These are phyloP conservation scores for Neckera pumila DNA, from an alignment of 225 moss, liverwort and hornwort genomes.

Conservation along the genomic window DNA sequence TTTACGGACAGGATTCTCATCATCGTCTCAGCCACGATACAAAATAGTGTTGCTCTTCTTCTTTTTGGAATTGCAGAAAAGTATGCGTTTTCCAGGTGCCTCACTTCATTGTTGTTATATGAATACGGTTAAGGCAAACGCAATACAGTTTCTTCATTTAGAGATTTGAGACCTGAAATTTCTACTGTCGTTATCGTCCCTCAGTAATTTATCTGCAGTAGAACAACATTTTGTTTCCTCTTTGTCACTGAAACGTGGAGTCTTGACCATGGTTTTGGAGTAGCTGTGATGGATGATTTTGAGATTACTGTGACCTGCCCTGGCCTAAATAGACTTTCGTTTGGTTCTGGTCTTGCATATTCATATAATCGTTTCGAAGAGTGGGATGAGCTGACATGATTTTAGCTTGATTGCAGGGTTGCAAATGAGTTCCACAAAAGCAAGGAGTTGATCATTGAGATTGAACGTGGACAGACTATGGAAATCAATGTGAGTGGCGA, in stretches of 20 bases:
- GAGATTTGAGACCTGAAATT: not conserved
- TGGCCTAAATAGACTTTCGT: not conserved
- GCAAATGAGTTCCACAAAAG: constrained; percentile 36
- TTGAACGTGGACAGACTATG: constrained; percentile 63
- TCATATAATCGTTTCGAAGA: not conserved
- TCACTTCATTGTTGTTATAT: not conserved
- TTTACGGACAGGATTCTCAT: constrained; percentile 52
- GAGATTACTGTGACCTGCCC: not conserved
- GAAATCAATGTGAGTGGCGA: constrained; percentile 38
- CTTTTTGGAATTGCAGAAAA: constrained; percentile 48
- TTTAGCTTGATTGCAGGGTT: constrained; percentile 34
- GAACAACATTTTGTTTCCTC: not conserved
- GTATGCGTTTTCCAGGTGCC: not conserved
- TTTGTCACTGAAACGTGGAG: not conserved
- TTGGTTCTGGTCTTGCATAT: not conserved
- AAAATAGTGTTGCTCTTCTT: constrained; percentile 59
- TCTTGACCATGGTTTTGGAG: not conserved
- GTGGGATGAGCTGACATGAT: not conserved
- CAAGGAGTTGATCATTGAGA: constrained; percentile 59
- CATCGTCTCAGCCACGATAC: constrained; percentile 21
- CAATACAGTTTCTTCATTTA: not conserved
- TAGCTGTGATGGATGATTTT: not conserved
- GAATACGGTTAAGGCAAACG: not conserved
- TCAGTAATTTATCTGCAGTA: not conserved
- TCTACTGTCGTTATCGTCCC: not conserved